These are phyloP conservation scores for Chaetomium tenue DNA, from an alignment of 495 filamentous ascomycete genomes.

Conservation along the genomic window DNA sequence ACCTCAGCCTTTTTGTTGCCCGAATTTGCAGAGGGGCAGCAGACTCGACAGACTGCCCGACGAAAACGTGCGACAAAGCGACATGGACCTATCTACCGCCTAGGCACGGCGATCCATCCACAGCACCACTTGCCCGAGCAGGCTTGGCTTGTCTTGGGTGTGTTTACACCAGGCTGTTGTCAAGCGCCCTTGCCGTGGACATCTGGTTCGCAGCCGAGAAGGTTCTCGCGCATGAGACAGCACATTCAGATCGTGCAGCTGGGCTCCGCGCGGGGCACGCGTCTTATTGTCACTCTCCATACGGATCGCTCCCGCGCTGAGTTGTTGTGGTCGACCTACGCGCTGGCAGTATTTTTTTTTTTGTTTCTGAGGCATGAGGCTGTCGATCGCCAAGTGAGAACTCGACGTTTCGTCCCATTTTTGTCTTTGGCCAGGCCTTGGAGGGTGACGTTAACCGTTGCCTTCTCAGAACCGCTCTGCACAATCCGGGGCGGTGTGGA, in stretches of 20 bases:
- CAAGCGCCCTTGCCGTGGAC: conserved; percentile 4
- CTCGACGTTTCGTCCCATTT: background rate
- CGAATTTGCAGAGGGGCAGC: background rate
- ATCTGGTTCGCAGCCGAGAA: background rate
- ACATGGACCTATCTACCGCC: background rate
- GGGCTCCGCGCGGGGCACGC: background rate
- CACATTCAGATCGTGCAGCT: background rate
- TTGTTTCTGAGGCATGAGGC: background rate
- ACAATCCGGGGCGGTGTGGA: conserved; percentile 35
- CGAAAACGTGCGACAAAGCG: background rate
- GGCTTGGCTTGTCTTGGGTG: background rate
- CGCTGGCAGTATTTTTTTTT: background rate
- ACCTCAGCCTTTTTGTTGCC: conserved; percentile 2
- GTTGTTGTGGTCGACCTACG: background rate
- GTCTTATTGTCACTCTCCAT: background rate
- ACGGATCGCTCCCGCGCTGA: background rate
- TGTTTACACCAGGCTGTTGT: background rate
- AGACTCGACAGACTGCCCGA: conserved; percentile 2
- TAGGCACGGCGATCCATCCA: background rate
- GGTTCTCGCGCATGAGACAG: background rate
- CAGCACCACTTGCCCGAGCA: background rate
- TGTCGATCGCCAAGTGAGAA: too few relatives aligned
- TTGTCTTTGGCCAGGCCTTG: conserved; percentile 5
- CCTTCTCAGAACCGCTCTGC: conserved; percentile 8
- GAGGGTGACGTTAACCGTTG: background rate